phyloP scores from a whole-genome alignment of 257 asterid genomes.

The Haberlea rhodopensis region DNA sequence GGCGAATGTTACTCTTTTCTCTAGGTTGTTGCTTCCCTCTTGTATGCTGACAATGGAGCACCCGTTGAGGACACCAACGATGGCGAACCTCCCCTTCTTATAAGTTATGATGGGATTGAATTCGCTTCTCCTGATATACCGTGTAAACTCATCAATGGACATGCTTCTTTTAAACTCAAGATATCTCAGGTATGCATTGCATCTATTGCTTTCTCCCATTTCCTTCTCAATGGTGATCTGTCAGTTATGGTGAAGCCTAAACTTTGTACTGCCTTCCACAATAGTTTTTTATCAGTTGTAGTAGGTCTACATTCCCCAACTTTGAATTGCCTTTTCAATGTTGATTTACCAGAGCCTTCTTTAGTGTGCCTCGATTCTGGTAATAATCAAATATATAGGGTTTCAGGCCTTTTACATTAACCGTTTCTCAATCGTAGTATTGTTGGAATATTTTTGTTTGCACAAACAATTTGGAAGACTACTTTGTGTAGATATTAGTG shows the following conservation, averaged over 20 bases:
- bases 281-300: neutral
- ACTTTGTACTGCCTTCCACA: neutral
- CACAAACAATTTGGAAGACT: neutral
- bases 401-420: neutral
- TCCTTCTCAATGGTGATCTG: neutral
- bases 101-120: slow-evolving; percentile 66
- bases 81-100: slow-evolving; percentile 77
- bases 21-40: slow-evolving; percentile 76
- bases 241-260: neutral
- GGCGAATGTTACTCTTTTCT: slow-evolving; percentile 20
- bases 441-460: neutral
- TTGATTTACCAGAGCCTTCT: slow-evolving; percentile 1
- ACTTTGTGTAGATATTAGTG: neutral
- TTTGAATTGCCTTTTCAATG: slow-evolving; percentile 11
- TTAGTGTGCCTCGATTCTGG: neutral
- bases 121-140: slow-evolving; percentile 61
- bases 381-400: neutral
- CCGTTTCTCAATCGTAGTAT: neutral
- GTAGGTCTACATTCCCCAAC: slow-evolving; percentile 8
- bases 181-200: slow-evolving; percentile 64
- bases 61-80: slow-evolving; percentile 70
- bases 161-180: slow-evolving; percentile 81
- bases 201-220: neutral
- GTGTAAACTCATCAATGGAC: slow-evolving; percentile 58
- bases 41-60: slow-evolving; percentile 59